These are phyloP conservation scores for Rhodotorula taiwanensis DNA, from an alignment of 768 basidiomycete genomes.

Conservation along the genomic window DNA sequence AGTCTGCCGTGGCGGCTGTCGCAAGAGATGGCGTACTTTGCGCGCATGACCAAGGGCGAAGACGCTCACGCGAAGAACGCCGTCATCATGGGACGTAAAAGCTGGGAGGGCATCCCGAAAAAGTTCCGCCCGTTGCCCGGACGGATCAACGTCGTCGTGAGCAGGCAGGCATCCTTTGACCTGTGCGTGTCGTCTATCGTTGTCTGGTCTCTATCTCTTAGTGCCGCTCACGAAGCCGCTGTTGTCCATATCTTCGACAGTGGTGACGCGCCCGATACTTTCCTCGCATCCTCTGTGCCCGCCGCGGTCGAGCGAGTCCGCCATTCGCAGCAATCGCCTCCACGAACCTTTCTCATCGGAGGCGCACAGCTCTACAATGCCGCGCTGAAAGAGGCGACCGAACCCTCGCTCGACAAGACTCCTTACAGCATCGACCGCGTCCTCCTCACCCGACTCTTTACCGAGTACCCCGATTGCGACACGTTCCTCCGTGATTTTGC, in stretches of 20 bases:
- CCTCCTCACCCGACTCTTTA: constrained; percentile 73
- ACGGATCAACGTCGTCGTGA: constrained; percentile 71
- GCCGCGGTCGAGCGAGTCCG: constrained; percentile 14
- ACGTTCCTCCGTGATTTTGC: constrained; percentile 71
- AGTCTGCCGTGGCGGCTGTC: constrained; percentile 80
- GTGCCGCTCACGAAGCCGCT: no score
- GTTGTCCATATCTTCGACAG: background rate
- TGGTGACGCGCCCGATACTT: constrained; percentile 9
- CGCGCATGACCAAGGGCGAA: constrained; percentile 62
- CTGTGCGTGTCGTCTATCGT: constrained; percentile 57
- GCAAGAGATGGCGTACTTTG: constrained; percentile 87
- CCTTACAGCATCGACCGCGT: constrained; percentile 64
- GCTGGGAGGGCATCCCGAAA: constrained; percentile 91
- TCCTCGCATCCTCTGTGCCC: constrained; percentile 28
- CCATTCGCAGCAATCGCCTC: constrained; percentile 40
- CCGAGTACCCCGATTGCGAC: constrained; percentile 74
- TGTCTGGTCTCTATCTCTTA: no score
- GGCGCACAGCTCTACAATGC: constrained; percentile 79
- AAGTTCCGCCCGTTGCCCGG: constrained; percentile 72
- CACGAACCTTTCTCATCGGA: constrained; percentile 77
- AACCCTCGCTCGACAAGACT: constrained; percentile 33
- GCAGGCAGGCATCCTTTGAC: constrained; percentile 55
- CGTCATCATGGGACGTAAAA: constrained; percentile 91
- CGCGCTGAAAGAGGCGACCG: constrained; percentile 48
- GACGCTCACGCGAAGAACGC: constrained; percentile 53